These are phyloP conservation scores for Lophiostoma macrostomum DNA, from an alignment of 495 filamentous ascomycete genomes.

Conservation along the genomic window DNA sequence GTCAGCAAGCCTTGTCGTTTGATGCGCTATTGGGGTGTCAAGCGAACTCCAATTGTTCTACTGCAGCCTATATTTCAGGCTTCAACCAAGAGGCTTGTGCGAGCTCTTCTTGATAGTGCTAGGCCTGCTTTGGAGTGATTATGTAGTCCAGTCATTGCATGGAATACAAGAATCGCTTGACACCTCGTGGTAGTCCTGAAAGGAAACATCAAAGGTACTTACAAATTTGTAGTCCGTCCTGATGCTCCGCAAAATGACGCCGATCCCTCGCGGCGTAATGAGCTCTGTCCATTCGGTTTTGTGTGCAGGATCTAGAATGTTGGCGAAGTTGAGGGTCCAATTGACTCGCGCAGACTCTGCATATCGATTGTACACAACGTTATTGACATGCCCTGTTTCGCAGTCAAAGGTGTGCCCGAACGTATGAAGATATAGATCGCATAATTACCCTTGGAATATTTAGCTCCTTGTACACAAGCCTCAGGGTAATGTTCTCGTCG, in stretches of 20 bases:
- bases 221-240: conserved; percentile 92
- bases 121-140: no score
- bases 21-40: no score
- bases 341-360: conserved; percentile 82
- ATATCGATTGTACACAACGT: conserved; percentile 78
- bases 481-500: conserved; percentile 4
- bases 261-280: conserved; percentile 60
- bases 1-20: conserved; percentile 10
- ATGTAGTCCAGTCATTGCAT: no score
- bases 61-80: no score
- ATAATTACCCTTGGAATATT: conserved; percentile 30
- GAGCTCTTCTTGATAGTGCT: no score
- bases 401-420: conserved; percentile 3
- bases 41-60: no score
- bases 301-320: conserved; percentile 63
- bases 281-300: conserved; percentile 67
- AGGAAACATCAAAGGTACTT: conserved; percentile 34
- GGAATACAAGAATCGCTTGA: no score
- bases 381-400: conserved; percentile 75
- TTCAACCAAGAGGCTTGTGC: no score
- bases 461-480: conserved; percentile 19
- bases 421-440: background rate
- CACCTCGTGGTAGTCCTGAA: no score
- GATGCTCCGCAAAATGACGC: conserved; percentile 78
- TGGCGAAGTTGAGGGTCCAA: conserved; percentile 75